Evolutionary conservation across 495 filamentous ascomycete species (phyloP), one percentile per base, ranked within the genome.

Genomic region (Aspergillus avenaceus): DNA sequence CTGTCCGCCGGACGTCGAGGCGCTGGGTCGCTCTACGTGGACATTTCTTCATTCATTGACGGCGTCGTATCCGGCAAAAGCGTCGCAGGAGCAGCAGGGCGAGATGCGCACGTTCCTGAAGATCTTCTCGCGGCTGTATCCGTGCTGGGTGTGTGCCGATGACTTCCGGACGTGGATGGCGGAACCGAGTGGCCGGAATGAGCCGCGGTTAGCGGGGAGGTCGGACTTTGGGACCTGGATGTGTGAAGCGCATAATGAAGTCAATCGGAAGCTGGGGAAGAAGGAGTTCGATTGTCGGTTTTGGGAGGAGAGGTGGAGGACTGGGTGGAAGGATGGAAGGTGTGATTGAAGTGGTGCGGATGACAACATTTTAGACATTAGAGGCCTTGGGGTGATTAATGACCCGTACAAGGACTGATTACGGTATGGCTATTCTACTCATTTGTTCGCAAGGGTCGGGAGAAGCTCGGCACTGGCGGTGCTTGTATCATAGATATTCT

Each of bases 171-270:
- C 50, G 0, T 97, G 91, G 81, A 87, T 97, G 73, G 75, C 72
- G 52, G 79, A 79, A 59, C 72, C 73, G n/a, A 73, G 74, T 58
- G 72, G 71, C 8, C 51, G 49, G 12, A 86, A 91, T 42, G 78
- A 84, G 64, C 83, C 90, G 47, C 68, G 78, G 60, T 72, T 92
- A 25, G 77, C 76, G 8, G 82, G 80, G 47, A 68, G 87, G 36
- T 77, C 80, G 27, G 87, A 87, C 60, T 90, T 98, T 60, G 93
- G 91, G 34, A 77, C 75, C 56, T 98, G 95, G 95, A 84, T 97
- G 77, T 98, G 93, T 61, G 86, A 92, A 67, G 93, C 93, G 59
- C 93, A 98, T 77, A 98, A 98, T 74, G 91, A 89, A 57, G 93
- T 98, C 19, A 98, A 98, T 78, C 73, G 79, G 42, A 97, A 96